Evolutionary conservation across 1,139 yeast species (phyloP).

Genomic region (Nakaseomyces delphensis): DNA sequence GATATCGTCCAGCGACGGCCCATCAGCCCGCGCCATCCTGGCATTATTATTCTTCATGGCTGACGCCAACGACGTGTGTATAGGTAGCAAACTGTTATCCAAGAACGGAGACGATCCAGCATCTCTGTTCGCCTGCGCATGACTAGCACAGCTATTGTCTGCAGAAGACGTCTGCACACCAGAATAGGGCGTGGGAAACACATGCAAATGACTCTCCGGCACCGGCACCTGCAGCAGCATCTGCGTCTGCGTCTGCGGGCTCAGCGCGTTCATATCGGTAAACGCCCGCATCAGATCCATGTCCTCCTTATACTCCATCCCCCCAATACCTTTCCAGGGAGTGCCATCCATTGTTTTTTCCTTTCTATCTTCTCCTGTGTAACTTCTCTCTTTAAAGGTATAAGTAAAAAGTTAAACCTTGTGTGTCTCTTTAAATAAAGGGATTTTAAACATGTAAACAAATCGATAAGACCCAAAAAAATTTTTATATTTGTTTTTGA

Average conservation of each 20-base stretch:
- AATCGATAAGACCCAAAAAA: no score
- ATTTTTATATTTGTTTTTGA: no score
- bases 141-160: slow-evolving; percentile 1
- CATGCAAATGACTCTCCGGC: slow-evolving; percentile 1
- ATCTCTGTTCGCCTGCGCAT: background rate
- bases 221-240: background rate
- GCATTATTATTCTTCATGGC: background rate
- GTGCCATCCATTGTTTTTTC: background rate
- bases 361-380: no score
- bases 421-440: no score
- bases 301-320: slow-evolving; percentile 2
- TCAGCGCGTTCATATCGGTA: slow-evolving; percentile 3
- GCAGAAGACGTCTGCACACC: slow-evolving; percentile 6
- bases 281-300: slow-evolving; percentile 5
- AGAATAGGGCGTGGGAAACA: slow-evolving; percentile 5
- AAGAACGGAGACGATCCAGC: slow-evolving; percentile 6
- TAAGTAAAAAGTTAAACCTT: no score
- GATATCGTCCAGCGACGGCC: slow-evolving; percentile 5
- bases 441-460: no score
- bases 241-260: slow-evolving; percentile 5
- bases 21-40: background rate
- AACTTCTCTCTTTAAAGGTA: no score
- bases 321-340: background rate
- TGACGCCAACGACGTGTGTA: slow-evolving; percentile 3
- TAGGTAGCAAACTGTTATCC: slow-evolving; percentile 1